phyloP scores from a whole-genome alignment of 106 monocot species.

The Acanthochlamys bracteata region DNA sequence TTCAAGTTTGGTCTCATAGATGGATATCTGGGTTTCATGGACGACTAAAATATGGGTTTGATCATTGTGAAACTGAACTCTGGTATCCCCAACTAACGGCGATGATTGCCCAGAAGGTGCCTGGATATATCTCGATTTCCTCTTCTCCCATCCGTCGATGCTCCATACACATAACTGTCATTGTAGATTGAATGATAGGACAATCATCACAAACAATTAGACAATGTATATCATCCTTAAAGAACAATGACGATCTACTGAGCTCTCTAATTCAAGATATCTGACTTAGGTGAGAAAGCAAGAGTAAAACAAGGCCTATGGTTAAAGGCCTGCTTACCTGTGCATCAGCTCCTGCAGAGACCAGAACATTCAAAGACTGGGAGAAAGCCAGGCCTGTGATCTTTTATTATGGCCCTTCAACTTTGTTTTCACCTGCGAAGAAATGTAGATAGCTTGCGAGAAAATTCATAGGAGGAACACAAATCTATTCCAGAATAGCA shows the following conservation, averaged over 20 bases:
- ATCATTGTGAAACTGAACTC: conserved; percentile 59
- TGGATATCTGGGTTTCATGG: conserved; percentile 45
- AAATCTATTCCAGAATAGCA: not conserved
- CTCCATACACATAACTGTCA: conserved; percentile 67
- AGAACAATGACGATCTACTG: no score
- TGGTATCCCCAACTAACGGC: conserved; percentile 43
- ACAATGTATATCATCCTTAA: no score
- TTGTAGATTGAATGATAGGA: not conserved
- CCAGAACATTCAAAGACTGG: conserved; percentile 38
- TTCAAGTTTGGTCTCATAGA: conserved; percentile 32
- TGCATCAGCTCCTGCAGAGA: conserved; percentile 70
- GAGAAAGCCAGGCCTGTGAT: conserved; percentile 78
- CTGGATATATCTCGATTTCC: conserved; percentile 36
- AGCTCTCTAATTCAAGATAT: no score
- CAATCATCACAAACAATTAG: not conserved
- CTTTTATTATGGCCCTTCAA: conserved; percentile 55
- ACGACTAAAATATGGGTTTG: conserved; percentile 44
- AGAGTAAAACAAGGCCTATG: not conserved
- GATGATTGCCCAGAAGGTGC: conserved; percentile 20
- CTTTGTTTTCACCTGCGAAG: conserved; percentile 53
- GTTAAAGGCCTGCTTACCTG: conserved; percentile 20
- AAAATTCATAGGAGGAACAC: not conserved
- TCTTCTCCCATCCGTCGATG: conserved; percentile 68
- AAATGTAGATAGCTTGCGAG: not conserved
- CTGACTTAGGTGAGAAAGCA: no score